Conservation (phyloP, 371 early-diverging fungal species). For the Actinomucor elegans region DNA sequence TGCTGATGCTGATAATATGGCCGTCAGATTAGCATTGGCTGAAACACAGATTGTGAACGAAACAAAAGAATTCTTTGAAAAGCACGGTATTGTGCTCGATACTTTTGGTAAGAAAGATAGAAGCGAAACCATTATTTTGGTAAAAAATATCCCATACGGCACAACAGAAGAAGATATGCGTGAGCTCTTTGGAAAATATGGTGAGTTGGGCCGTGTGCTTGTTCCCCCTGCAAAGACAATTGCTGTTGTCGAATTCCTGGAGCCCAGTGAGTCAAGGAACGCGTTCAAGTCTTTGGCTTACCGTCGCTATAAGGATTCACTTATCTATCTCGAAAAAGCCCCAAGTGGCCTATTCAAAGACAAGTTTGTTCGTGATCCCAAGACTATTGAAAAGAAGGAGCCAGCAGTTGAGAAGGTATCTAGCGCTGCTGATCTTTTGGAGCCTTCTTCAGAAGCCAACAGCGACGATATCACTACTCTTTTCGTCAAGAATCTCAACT, state of each 20-base stretch:
- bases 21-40: slow-evolving; percentile 92
- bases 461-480: slow-evolving; percentile 68
- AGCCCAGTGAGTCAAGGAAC: slow-evolving; percentile 85
- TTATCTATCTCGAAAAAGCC: slow-evolving; percentile 93
- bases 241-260: slow-evolving; percentile 91
- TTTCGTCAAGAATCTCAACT: slow-evolving; percentile 95
- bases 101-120: slow-evolving; percentile 76
- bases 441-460: slow-evolving; percentile 35
- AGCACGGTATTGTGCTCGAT: slow-evolving; percentile 81
- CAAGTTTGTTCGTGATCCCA: slow-evolving; percentile 50
- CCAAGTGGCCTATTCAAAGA: slow-evolving; percentile 79
- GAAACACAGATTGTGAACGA: slow-evolving; percentile 95
- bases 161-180: slow-evolving; percentile 81
- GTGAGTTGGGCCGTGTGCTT: slow-evolving; percentile 84
- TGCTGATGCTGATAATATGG: slow-evolving; percentile 84
- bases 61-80: slow-evolving; percentile 88
- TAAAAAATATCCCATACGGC: slow-evolving; percentile 90
- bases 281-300: slow-evolving; percentile 92
- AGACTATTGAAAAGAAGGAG: slow-evolving; percentile 19
- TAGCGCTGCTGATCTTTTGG: slow-evolving; percentile 46
- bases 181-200: slow-evolving; percentile 82
- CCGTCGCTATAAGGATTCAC: slow-evolving; percentile 84
- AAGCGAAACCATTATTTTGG: slow-evolving; percentile 87
- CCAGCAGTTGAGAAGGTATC: slow-evolving; percentile 28
- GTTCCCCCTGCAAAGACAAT: slow-evolving; percentile 94